A percentile compares a stretch with the other conserved stretches of the same genome.
phyloP scores from a whole-genome alignment of 2,329 filamentous ascomycete species.

The Cryphonectria nitschkei region DNA sequence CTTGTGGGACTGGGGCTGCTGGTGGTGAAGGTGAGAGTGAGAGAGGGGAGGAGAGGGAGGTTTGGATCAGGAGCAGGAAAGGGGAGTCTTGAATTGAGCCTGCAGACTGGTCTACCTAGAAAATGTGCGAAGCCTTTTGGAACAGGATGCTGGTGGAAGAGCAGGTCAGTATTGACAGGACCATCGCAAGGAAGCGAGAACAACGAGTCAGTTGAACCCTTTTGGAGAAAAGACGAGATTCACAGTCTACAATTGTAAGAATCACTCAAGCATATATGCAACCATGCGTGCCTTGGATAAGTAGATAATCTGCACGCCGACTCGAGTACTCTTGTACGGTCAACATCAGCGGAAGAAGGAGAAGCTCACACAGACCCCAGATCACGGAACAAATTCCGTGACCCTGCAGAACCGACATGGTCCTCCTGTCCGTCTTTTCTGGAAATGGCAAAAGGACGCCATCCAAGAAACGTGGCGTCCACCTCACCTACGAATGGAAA shows the following conservation, averaged over 20 bases:
- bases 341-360: neutral
- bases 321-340: neutral
- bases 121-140: neutral
- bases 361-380: neutral
- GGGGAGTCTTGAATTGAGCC: neutral
- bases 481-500: neutral
- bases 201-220: neutral
- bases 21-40: neutral
- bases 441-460: neutral
- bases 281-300: neutral
- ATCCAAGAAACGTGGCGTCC: slow-evolving; percentile 3
- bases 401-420: neutral
- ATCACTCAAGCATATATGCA: neutral
- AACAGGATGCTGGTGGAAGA: neutral
- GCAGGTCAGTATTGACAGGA: neutral
- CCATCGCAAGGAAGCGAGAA: neutral
- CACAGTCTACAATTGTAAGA: neutral
- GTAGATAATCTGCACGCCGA: neutral
- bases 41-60: slow-evolving; percentile 9
- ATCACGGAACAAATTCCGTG: neutral
- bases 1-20: neutral
- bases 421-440: neutral
- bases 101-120: neutral
- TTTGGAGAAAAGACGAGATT: neutral
- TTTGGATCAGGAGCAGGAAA: slow-evolving; percentile 17